A percentile compares a stretch with the other conserved stretches of the same genome.
phyloP scores from a whole-genome alignment of 805 yeast species.

The Yamadazyma endophytica region DNA sequence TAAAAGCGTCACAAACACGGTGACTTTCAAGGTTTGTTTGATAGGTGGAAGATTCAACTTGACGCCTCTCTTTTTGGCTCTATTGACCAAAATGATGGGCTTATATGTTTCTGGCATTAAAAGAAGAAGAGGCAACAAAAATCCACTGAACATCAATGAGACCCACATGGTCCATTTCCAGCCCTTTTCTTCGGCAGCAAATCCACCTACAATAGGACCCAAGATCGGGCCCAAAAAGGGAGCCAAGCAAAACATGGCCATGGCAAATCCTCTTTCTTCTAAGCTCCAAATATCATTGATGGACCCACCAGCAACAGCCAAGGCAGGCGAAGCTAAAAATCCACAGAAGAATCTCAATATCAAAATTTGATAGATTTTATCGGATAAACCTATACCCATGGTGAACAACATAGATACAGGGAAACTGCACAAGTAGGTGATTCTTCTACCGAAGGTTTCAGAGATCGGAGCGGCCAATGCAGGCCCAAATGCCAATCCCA shows the following conservation, averaged over 20 bases:
- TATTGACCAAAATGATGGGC: constrained; percentile 53
- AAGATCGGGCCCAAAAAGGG: constrained; percentile 79
- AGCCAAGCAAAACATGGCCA: constrained; percentile 73
- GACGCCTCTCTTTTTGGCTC: constrained; percentile 61
- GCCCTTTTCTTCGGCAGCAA: constrained; percentile 59
- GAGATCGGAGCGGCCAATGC: constrained; percentile 69
- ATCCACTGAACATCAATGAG: constrained; percentile 62
- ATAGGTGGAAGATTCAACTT: constrained; percentile 34
- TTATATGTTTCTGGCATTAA: constrained; percentile 72
- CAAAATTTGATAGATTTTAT: constrained; percentile 56
- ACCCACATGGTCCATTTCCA: constrained; percentile 71
- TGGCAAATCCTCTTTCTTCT: constrained; percentile 60
- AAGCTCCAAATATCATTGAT: constrained; percentile 68
- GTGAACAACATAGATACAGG: constrained; percentile 68
- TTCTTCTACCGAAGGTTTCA: constrained; percentile 64
- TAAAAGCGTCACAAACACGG: constrained; percentile 48
- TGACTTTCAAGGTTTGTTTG: constrained; percentile 38
- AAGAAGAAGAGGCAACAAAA: constrained; percentile 47
- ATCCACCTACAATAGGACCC: constrained; percentile 74
- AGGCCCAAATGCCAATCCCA: constrained; percentile 73
- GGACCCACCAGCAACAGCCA: constrained; percentile 84
- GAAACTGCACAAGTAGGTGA: constrained; percentile 54
- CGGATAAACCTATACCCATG: constrained; percentile 68
- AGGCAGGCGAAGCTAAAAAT: constrained; percentile 72
- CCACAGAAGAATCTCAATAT: constrained; percentile 75